Conservation (phyloP, 371 early-diverging fungal species). For the Lichtheimia ramosa region DNA sequence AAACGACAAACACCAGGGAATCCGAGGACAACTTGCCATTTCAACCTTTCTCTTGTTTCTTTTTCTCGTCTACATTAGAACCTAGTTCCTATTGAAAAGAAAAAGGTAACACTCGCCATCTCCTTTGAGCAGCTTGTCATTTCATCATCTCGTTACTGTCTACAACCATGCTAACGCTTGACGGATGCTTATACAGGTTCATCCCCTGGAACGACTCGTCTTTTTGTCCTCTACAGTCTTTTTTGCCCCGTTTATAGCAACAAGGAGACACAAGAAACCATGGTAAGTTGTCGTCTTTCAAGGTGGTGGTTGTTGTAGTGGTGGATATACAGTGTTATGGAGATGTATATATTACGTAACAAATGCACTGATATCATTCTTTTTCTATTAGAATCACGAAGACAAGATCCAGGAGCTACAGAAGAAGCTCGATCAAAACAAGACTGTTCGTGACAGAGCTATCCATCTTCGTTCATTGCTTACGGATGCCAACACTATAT, state of each 20-base stretch:
- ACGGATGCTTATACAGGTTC: no score
- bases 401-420: conserved; percentile 49
- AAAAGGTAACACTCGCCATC: neutral
- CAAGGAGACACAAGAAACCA: neutral
- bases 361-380: neutral
- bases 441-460: conserved; percentile 69
- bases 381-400: conserved; percentile 9
- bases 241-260: neutral
- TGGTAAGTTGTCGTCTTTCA: neutral
- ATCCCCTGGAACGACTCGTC: no score
- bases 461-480: conserved; percentile 65
- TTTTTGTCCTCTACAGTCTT: neutral
- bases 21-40: no score
- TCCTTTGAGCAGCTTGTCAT: no score
- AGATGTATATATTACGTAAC: neutral
- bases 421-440: conserved; percentile 67
- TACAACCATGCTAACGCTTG: no score
- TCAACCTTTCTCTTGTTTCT: no score
- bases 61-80: neutral
- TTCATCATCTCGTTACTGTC: conserved; percentile 9
- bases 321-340: neutral
- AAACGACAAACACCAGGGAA: no score
- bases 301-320: no score
- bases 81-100: neutral
- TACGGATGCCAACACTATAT: conserved; percentile 64